Evolutionary conservation across 768 basidiomycete genomes (phyloP), one percentile per base, ranked within the genome.

Genomic region (Harrya chromipes): DNA sequence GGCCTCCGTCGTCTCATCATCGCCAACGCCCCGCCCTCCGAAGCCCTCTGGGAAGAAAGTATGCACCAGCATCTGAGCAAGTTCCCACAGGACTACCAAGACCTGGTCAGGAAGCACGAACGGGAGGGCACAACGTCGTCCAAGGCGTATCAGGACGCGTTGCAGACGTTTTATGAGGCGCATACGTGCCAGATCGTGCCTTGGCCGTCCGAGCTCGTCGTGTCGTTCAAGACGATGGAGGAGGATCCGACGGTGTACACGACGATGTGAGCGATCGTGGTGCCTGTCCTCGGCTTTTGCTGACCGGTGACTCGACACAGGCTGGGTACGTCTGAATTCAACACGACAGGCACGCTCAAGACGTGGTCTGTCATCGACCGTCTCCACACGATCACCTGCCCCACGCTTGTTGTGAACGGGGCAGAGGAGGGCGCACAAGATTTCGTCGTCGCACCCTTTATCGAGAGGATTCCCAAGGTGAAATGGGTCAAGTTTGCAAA

Each of bases 321-420:
- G 48, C 27, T 48, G 21, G 43, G 57, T 29, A 13, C 64, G 2
- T 62, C 66, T 9, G 69, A 70, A 50, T 72, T 72, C 57, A 53
- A 59, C 43, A 62, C 69, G 13, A 71, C 70, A 7, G 73, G 72
- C 1, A 59, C 70, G 4, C 52, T 80, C 35, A 72, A 71, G 57
- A 53, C 63, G 2, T 82, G 79, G 79, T 61, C 69, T 2, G 70
- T 78, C 41, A 59, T 77, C 8, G 71, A 74, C 31, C 68, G 71
- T 16, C 56, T 79, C 10, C 61, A 69, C 51, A 69, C 62, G 23
- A 74, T 79, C 26, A 45, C 53, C 16, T 63, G 66, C 7, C 72
- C 74, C 0, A 72, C 70, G 1, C 60, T 80, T 37, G 56, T 73
- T 6, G 64, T 65, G 24, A 74, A 74, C 27, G 70, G 68, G 4